phyloP scores from a whole-genome alignment of 1,284 basidiomycete genomes.

The Cystobasidiaceae sp. region DNA sequence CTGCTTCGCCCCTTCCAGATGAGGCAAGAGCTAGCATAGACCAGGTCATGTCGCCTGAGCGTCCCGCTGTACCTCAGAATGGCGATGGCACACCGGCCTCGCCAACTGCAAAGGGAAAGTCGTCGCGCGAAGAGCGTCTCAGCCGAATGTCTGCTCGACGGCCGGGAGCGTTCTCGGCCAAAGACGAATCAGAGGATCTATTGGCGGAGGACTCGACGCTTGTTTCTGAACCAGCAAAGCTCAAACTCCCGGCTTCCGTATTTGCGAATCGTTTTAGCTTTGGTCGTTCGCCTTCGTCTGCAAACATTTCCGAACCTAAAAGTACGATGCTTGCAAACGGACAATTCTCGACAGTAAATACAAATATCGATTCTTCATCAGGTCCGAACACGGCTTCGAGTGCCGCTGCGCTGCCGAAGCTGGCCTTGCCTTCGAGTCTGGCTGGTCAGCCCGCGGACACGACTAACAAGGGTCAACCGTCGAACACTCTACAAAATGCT shows the following conservation, averaged over 20 bases:
- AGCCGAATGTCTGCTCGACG: background rate
- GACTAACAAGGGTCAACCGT: too few species aligned
- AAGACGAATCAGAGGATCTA: background rate
- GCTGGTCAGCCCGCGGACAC: background rate
- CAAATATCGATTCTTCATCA: background rate
- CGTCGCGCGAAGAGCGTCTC: slow-evolving; percentile 6
- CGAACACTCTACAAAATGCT: background rate
- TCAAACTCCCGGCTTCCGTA: slow-evolving; percentile 20
- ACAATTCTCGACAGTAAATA: background rate
- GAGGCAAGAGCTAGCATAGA: background rate
- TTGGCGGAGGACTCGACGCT: background rate
- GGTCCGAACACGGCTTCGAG: background rate
- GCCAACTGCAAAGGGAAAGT: background rate
- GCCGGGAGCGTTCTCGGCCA: slow-evolving; percentile 5
- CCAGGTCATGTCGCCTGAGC: slow-evolving; percentile 1
- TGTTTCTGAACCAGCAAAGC: background rate
- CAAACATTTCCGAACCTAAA: background rate
- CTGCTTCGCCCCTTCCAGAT: background rate
- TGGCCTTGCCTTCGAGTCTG: background rate
- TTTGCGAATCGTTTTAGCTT: slow-evolving; percentile 31
- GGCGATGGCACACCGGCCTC: background rate
- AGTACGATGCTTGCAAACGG: background rate
- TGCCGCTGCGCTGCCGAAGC: background rate
- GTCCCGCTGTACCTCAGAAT: background rate
- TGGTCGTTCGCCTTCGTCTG: slow-evolving; percentile 4